Conservation (phyloP, 2,329 filamentous ascomycete species). For the Cladosporium sphaerospermum region DNA sequence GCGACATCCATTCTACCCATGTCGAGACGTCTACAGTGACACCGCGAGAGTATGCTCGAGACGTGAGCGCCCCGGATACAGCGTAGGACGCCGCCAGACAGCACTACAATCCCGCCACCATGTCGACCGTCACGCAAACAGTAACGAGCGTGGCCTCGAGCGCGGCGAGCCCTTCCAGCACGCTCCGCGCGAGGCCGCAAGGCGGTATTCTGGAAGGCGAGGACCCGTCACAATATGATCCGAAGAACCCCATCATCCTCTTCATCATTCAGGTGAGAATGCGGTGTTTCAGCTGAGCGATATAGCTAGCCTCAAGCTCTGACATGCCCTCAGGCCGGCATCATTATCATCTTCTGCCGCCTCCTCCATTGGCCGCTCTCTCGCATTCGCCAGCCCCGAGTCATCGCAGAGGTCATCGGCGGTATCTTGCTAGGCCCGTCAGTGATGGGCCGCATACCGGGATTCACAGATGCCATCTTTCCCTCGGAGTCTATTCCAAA, state of each 20-base stretch:
- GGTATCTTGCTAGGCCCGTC: slow-evolving; percentile 81
- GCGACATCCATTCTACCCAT: too few relatives aligned
- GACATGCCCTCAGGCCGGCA: slow-evolving; percentile 47
- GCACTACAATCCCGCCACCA: not conserved
- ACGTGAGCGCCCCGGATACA: too few relatives aligned
- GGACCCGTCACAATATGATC: slow-evolving; percentile 62
- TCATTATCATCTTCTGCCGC: slow-evolving; percentile 70
- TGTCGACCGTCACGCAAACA: slow-evolving; percentile 7
- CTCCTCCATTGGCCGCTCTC: slow-evolving; percentile 70
- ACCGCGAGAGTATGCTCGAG: too few relatives aligned
- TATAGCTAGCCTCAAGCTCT: not conserved
- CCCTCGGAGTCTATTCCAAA: slow-evolving; percentile 67
- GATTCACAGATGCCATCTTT: slow-evolving; percentile 71
- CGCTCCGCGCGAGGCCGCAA: slow-evolving; percentile 45
- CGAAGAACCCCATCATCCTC: slow-evolving; percentile 65
- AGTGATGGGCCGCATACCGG: slow-evolving; percentile 78
- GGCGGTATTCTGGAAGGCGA: slow-evolving; percentile 66
- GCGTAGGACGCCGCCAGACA: too few relatives aligned
- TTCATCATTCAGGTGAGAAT: slow-evolving; percentile 65
- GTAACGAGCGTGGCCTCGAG: slow-evolving; percentile 9
- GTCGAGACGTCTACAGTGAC: too few relatives aligned
- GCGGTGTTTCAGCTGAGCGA: too few relatives aligned
- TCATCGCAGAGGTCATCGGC: slow-evolving; percentile 81
- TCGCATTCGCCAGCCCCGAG: slow-evolving; percentile 70
- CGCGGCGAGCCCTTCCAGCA: slow-evolving; percentile 23